Base-by-base conservation (phyloP, 495 filamentous ascomycete genomes). In the Penicillium lividum region DNA sequence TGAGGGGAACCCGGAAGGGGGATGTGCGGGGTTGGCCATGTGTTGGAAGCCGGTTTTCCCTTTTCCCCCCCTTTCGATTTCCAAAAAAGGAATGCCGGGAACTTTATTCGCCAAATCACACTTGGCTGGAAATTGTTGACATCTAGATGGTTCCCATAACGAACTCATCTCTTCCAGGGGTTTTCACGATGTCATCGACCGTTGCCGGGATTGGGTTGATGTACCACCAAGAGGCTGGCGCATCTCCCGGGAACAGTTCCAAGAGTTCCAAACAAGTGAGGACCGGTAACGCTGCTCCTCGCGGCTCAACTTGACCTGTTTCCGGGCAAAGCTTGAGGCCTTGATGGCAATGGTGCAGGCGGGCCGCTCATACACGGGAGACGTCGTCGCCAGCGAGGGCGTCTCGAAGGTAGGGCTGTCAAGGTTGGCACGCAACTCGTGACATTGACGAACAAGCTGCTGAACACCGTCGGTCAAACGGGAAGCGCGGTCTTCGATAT, bases 381-480 rank as follows among this genome's bases (percentile, higher is more conserved):
- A 53, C 3, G 51, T 7, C 51, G 64, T 73, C 51, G 64, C 47
- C 25, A 61, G 58, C 25, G 68, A 66, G 8, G 66, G 53, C 25
- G 63, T 66, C 45, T 44, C 64, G 44, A 57, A 65, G 59, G 48
- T 58, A 31, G 58, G 54, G 60, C 58, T 73, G 58, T 62, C 70
- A 52, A 70, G 53, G 9, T 61, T 73, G 48, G 59, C 54, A 31
- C 67, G 69, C 11, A 85, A 71, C 56, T 81, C 80, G 29, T 77
- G 61, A 62, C 81, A 85, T 60, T 85, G 80, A 38, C 73, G 64
- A 4, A 83, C 76, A 34, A 87, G 74, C 43, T 82, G 72, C 62
- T 83, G 76, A 43, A 87, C 78, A 6, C 80, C 78, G 2, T 77
- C 73, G 15, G 76, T 77, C 52, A 85, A 67, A 44, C 71, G 66